Conservation (phyloP, 495 filamentous ascomycete species). For the Daldinia grandis region DNA sequence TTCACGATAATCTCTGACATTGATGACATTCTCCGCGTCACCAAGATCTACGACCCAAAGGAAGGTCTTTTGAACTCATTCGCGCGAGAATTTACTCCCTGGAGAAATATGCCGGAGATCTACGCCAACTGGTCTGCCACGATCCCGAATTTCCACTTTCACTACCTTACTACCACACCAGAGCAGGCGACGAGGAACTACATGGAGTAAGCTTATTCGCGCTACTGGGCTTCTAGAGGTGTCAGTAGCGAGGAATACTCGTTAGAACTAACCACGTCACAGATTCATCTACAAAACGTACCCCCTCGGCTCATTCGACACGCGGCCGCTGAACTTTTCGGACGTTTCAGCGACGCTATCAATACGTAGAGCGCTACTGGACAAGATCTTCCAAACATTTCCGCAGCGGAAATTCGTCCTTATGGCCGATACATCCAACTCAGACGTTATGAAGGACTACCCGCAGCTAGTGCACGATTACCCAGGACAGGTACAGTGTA, state of each 20-base stretch:
- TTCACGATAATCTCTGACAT: slow-evolving; percentile 78
- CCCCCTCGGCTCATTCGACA: slow-evolving; percentile 76
- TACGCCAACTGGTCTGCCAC: slow-evolving; percentile 71
- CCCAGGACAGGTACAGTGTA: slow-evolving; percentile 78
- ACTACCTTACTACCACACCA: slow-evolving; percentile 84
- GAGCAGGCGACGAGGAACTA: slow-evolving; percentile 81
- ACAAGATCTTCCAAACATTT: slow-evolving; percentile 77
- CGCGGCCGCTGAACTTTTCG: slow-evolving; percentile 80
- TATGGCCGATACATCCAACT: slow-evolving; percentile 79
- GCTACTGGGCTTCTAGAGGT: too few relatives aligned
- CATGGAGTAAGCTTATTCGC: slow-evolving; percentile 60
- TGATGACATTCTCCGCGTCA: slow-evolving; percentile 82
- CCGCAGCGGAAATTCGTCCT: slow-evolving; percentile 78
- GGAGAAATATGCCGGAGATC: slow-evolving; percentile 82
- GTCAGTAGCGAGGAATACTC: too few relatives aligned
- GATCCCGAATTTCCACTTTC: slow-evolving; percentile 75
- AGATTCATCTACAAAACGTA: slow-evolving; percentile 76
- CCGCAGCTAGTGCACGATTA: slow-evolving; percentile 69
- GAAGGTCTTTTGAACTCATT: slow-evolving; percentile 81
- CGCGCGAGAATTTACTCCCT: slow-evolving; percentile 71
- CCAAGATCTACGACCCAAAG: slow-evolving; percentile 79
- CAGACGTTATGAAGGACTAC: slow-evolving; percentile 79
- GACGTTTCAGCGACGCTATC: slow-evolving; percentile 74
- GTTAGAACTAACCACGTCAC: background rate
- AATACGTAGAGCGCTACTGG: slow-evolving; percentile 72